A percentile compares a stretch with the other conserved stretches of the same genome.
Evolutionary conservation across 345 rosid genomes (phyloP).

Genomic region (Lagerstroemia speciosa): DNA sequence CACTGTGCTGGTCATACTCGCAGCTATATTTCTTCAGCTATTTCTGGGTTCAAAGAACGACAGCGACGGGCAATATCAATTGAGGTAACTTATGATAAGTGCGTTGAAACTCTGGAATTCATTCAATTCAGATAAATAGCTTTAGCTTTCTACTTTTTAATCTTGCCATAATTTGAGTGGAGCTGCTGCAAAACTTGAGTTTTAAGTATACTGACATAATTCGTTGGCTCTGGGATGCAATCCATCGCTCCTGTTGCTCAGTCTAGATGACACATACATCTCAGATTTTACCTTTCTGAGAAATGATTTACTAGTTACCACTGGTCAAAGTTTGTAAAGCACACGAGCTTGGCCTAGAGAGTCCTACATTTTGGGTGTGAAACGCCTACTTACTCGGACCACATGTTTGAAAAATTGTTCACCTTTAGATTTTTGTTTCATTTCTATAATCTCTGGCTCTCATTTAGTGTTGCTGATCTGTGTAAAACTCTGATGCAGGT

Average conservation of each 20-base stretch:
- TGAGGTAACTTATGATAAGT: slow-evolving; percentile 27
- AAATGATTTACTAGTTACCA: background rate
- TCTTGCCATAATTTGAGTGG: no score
- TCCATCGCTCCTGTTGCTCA: background rate
- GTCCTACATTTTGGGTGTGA: background rate
- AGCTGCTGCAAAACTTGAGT: no score
- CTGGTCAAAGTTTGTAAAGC: background rate
- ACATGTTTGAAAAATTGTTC: background rate
- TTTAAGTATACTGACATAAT: no score
- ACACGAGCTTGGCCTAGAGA: background rate
- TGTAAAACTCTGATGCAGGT: slow-evolving; percentile 23
- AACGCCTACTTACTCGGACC: no score
- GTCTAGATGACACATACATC: background rate
- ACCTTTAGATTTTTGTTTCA: background rate
- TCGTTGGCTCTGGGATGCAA: background rate
- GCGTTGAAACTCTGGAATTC: background rate
- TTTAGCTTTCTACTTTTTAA: background rate
- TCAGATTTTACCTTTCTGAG: background rate
- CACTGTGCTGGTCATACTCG: slow-evolving; percentile 5
- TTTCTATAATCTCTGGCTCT: background rate
- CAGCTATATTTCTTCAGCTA: slow-evolving; percentile 45
- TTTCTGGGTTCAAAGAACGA: slow-evolving; percentile 38
- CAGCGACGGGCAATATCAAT: slow-evolving; percentile 56
- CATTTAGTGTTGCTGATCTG: background rate
- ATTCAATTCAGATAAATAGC: background rate